These are phyloP conservation scores for Ascoidea tarda DNA, from an alignment of 805 yeast species.

Conservation along the genomic window DNA sequence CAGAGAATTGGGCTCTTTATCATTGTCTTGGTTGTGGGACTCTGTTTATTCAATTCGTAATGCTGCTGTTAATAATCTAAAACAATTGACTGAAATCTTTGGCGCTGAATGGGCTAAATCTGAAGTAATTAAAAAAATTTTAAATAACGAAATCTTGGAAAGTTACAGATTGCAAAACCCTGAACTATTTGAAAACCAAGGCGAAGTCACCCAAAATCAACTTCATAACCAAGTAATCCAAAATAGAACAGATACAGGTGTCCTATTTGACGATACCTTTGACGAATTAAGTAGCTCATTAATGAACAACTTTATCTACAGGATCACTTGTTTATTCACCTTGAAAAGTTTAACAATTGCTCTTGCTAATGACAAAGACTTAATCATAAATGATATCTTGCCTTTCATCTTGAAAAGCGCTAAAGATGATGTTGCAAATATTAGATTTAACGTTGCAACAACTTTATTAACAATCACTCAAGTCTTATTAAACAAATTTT, in stretches of 20 bases:
- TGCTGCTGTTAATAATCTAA: slow-evolving; percentile 82
- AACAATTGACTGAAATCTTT: slow-evolving; percentile 68
- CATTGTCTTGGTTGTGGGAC: slow-evolving; percentile 98
- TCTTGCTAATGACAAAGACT: slow-evolving; percentile 31
- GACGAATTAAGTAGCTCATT: slow-evolving; percentile 9
- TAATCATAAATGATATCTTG: slow-evolving; percentile 49
- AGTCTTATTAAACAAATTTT: slow-evolving; percentile 23
- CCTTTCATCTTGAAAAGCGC: slow-evolving; percentile 68
- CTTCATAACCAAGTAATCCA: slow-evolving; percentile 5
- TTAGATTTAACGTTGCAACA: slow-evolving; percentile 90
- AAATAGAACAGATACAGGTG: slow-evolving; percentile 13
- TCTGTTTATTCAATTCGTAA: slow-evolving; percentile 92
- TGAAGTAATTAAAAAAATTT: slow-evolving; percentile 67
- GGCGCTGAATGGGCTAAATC: slow-evolving; percentile 89
- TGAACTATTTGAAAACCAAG: slow-evolving; percentile 15
- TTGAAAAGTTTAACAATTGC: slow-evolving; percentile 73
- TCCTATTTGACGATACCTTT: slow-evolving; percentile 28
- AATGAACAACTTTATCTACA: slow-evolving; percentile 61
- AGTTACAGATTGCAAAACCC: slow-evolving; percentile 16
- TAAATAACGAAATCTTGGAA: slow-evolving; percentile 25
- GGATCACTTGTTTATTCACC: slow-evolving; percentile 84
- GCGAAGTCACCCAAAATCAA: slow-evolving; percentile 17
- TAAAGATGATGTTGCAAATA: slow-evolving; percentile 83
- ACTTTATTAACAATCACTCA: slow-evolving; percentile 51
- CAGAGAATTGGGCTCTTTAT: slow-evolving; percentile 77